Conservation (phyloP, 2,329 filamentous ascomycete genomes). For the Monilinia fructigena region DNA sequence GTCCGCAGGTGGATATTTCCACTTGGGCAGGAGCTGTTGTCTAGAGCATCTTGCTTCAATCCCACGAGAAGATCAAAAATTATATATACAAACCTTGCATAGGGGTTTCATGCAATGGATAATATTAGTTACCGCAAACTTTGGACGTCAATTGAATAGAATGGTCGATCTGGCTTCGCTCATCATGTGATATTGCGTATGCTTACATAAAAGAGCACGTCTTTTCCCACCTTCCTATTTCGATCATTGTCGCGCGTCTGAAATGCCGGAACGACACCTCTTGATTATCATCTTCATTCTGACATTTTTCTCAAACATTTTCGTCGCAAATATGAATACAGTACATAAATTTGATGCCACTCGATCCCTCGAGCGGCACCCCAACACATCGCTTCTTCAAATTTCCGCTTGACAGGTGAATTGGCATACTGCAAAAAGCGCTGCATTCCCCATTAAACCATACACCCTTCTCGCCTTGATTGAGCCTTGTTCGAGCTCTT, state of each 20-base stretch:
- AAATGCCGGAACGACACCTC: not conserved
- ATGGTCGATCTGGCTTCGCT: not conserved
- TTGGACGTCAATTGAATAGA: not conserved
- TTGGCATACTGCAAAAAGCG: not conserved
- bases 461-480: not conserved
- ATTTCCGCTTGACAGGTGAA: not conserved
- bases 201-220: slow-evolving; percentile 10
- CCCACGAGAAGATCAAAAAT: no score
- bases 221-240: slow-evolving; percentile 13
- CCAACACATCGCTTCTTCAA: not conserved
- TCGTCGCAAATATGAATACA: not conserved
- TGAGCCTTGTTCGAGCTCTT: no score
- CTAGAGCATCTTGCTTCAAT: not conserved
- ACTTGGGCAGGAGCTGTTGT: not conserved
- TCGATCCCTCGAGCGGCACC: not conserved
- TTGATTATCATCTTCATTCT: not conserved
- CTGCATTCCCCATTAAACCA: not conserved
- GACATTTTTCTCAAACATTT: not conserved
- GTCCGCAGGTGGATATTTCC: not conserved
- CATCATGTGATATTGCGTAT: slow-evolving; percentile 3
- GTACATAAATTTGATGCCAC: not conserved
- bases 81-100: not conserved
- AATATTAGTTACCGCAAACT: not conserved
- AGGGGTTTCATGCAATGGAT: not conserved
- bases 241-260: not conserved